Evolutionary conservation across 129 eudicot genomes (phyloP).

Genomic region (sunflower (Helianthus annuus)): HanXRQr2.0-SUNRISE NC_035447.2:153495537-153496036

Average conservation of each 20-base stretch:
- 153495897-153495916: background rate
- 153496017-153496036: conserved; percentile 44
- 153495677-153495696: background rate
- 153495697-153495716: background rate
- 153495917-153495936: conserved; percentile 8
- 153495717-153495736: background rate
- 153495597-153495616: too few species aligned
- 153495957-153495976: background rate
- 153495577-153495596: too few species aligned
- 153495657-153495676: too few species aligned
- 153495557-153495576: too few species aligned
- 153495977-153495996: conserved; percentile 19
- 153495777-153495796: background rate
- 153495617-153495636: background rate
- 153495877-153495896: background rate
- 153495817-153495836: too few species aligned
- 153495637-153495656: background rate
- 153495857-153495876: background rate
- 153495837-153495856: too few species aligned
- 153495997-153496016: conserved; percentile 52
- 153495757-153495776: background rate
- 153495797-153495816: too few species aligned
- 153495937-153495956: conserved; percentile 19
- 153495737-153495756: background rate
- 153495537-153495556: too few species aligned